Evolutionary conservation across 2,329 filamentous ascomycete genomes (phyloP).

Genomic region (Diaporthe caulivora): DNA sequence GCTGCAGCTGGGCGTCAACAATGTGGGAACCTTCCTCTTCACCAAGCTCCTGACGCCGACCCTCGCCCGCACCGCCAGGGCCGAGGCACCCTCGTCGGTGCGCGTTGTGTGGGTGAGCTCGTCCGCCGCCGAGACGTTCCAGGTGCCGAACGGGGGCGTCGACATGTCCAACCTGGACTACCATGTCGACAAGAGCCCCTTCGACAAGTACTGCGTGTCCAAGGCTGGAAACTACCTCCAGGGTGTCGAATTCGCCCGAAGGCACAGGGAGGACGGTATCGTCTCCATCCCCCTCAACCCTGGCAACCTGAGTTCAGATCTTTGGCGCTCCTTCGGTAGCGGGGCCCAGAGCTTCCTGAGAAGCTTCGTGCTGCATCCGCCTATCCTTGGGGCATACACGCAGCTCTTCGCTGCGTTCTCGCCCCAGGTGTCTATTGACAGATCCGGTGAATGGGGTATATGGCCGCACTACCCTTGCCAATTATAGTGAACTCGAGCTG

Average conservation of each 20-base stretch:
- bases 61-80: slow-evolving; percentile 29
- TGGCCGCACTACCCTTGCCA: neutral
- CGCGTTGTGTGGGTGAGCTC: slow-evolving; percentile 38
- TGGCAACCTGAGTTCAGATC: slow-evolving; percentile 45
- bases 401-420: slow-evolving; percentile 54
- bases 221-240: slow-evolving; percentile 45
- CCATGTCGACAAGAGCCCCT: slow-evolving; percentile 17
- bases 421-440: slow-evolving; percentile 49
- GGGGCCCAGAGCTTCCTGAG: neutral
- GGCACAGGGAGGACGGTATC: slow-evolving; percentile 43
- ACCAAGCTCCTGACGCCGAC: slow-evolving; percentile 38
- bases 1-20: slow-evolving; percentile 39
- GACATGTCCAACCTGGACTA: slow-evolving; percentile 35
- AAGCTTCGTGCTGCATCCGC: slow-evolving; percentile 39
- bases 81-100: slow-evolving; percentile 25
- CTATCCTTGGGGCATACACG: slow-evolving; percentile 52
- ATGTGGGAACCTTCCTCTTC: slow-evolving; percentile 37
- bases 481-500: neutral
- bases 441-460: slow-evolving; percentile 44
- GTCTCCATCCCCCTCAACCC: slow-evolving; percentile 46
- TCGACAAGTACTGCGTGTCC: slow-evolving; percentile 42
- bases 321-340: slow-evolving; percentile 34
- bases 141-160: slow-evolving; percentile 23
- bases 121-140: slow-evolving; percentile 30
- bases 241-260: slow-evolving; percentile 43